These are phyloP conservation scores for Spiraea crenata DNA, from an alignment of 331 rosid genomes.

Conservation along the genomic window DNA sequence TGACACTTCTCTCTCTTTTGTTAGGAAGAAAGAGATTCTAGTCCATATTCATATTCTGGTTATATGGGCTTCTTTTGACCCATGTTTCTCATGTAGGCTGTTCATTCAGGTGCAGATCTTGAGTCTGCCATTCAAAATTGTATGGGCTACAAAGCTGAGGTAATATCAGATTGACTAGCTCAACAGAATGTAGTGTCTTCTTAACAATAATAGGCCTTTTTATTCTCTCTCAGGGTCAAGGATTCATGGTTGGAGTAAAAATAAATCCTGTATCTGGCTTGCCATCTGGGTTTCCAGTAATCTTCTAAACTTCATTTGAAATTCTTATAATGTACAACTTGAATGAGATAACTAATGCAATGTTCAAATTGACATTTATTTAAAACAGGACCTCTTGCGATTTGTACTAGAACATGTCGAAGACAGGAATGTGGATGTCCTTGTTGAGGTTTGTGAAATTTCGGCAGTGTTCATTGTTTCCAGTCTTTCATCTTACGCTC, in stretches of 20 bases:
- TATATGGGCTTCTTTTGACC: background rate
- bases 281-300: slow-evolving; percentile 86
- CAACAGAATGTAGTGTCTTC: slow-evolving; percentile 20
- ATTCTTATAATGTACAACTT: slow-evolving; percentile 16
- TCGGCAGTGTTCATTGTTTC: slow-evolving; percentile 14
- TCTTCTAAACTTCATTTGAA: slow-evolving; percentile 28
- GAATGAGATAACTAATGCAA: slow-evolving; percentile 23
- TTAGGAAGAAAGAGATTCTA: background rate
- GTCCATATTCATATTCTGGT: background rate
- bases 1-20: background rate
- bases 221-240: slow-evolving; percentile 80
- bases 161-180: slow-evolving; percentile 32
- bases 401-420: slow-evolving; percentile 78
- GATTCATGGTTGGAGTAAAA: slow-evolving; percentile 98
- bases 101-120: slow-evolving; percentile 97
- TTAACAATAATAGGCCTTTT: slow-evolving; percentile 17
- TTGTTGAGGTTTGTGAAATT: slow-evolving; percentile 67
- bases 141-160: slow-evolving; percentile 90
- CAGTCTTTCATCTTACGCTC: slow-evolving; percentile 1
- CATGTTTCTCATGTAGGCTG: slow-evolving; percentile 59
- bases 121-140: slow-evolving; percentile 85
- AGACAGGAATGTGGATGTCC: slow-evolving; percentile 66
- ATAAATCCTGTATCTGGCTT: slow-evolving; percentile 86
- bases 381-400: slow-evolving; percentile 59
- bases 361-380: slow-evolving; percentile 21